These are phyloP conservation scores for Wallacemonas collosoma DNA, from an alignment of 208 protist genomes.

Conservation along the genomic window DNA sequence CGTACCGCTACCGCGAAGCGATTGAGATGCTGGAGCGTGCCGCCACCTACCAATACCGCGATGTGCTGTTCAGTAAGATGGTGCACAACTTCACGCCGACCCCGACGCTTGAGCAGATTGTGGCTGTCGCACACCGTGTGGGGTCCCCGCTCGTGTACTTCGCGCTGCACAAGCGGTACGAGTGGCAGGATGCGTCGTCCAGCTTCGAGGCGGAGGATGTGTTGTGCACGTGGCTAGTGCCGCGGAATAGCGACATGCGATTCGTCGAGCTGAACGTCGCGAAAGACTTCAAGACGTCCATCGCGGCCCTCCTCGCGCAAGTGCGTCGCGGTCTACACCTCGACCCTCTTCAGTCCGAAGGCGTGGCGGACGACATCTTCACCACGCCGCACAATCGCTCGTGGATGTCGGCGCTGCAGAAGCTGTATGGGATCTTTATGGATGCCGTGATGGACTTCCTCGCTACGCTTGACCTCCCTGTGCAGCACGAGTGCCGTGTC, in stretches of 20 bases:
- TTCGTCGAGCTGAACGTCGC: constrained; percentile 88
- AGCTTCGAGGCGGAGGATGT: constrained; percentile 63
- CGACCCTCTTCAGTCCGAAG: constrained; percentile 40
- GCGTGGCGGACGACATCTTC: constrained; percentile 42
- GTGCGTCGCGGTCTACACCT: constrained; percentile 65
- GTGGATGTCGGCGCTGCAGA: constrained; percentile 84
- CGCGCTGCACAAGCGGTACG: constrained; percentile 55
- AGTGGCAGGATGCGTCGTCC: constrained; percentile 48
- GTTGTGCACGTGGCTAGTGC: constrained; percentile 87
- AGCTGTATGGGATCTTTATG: constrained; percentile 83
- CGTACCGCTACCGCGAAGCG: constrained; percentile 88
- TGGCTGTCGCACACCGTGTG: constrained; percentile 64
- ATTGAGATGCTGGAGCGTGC: constrained; percentile 81
- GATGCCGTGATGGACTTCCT: constrained; percentile 88
- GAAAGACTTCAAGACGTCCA: constrained; percentile 72
- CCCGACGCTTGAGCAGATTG: constrained; percentile 83
- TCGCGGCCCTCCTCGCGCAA: constrained; percentile 49
- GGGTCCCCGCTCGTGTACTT: constrained; percentile 81
- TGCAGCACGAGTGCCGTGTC: constrained; percentile 53
- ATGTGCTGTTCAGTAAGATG: constrained; percentile 84
- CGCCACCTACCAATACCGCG: constrained; percentile 66
- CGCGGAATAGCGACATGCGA: constrained; percentile 75
- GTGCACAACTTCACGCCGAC: constrained; percentile 57
- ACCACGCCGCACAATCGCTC: constrained; percentile 64
- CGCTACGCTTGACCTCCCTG: constrained; percentile 55